phyloP scores from a whole-genome alignment of 1,284 basidiomycete genomes.

The Pisolithus thermaeus region DNA sequence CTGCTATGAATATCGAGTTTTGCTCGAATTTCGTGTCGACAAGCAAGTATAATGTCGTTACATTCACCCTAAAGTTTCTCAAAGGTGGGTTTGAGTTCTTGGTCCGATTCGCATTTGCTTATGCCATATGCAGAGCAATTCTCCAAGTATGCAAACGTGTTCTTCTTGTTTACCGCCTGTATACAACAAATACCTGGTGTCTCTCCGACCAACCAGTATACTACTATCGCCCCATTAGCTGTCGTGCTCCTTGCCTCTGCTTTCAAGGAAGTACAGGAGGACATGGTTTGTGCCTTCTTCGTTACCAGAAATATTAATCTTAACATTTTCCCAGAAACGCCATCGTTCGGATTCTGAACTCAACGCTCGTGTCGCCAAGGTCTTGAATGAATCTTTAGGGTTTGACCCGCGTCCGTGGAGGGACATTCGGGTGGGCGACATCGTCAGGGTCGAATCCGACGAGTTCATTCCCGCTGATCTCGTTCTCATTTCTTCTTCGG shows the following conservation, averaged over 20 bases:
- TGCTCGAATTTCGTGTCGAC: constrained; percentile 87
- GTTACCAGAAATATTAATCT: not conserved
- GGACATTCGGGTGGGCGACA: constrained; percentile 86
- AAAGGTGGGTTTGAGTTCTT: constrained; percentile 50
- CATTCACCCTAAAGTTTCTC: constrained; percentile 93
- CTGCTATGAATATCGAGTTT: constrained; percentile 60
- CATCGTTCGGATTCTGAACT: constrained; percentile 93
- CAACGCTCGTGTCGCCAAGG: constrained; percentile 80
- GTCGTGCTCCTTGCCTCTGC: constrained; percentile 93
- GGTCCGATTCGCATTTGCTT: constrained; percentile 4
- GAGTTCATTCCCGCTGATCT: constrained; percentile 97
- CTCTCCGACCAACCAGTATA: constrained; percentile 93
- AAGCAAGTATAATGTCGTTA: constrained; percentile 89
- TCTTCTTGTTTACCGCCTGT: constrained; percentile 97
- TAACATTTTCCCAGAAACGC: constrained; percentile 63
- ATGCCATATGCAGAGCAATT: constrained; percentile 73
- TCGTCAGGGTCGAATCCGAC: constrained; percentile 86
- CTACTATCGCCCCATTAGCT: constrained; percentile 89
- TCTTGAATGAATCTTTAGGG: constrained; percentile 58
- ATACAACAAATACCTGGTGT: constrained; percentile 99
- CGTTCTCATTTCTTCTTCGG: constrained; percentile 82
- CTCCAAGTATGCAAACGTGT: constrained; percentile 97
- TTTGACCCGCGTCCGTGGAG: constrained; percentile 86
- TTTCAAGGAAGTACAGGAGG: constrained; percentile 95
- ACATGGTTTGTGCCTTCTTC: constrained; percentile 56